phyloP scores from a whole-genome alignment of 2,329 filamentous ascomycete genomes.

The Exophiala alcalophila region DNA sequence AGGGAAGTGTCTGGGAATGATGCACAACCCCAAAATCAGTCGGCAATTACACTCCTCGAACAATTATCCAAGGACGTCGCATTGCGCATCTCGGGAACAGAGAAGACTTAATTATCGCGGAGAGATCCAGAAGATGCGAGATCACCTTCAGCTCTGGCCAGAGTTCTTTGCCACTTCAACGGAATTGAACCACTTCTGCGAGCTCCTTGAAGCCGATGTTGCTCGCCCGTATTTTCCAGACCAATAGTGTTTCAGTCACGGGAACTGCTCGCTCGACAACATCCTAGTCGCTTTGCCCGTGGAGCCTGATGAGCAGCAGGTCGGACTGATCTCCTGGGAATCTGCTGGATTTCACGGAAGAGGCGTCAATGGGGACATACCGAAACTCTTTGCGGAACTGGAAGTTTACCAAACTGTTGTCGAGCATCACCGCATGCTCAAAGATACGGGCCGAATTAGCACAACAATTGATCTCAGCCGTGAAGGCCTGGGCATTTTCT shows the following conservation, averaged over 20 bases:
- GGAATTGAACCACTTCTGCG: conserved; percentile 2
- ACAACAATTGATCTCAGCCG: too few species aligned
- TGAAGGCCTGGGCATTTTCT: too few species aligned
- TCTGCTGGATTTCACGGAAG: conserved; percentile 7
- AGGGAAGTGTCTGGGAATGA: conserved; percentile 7
- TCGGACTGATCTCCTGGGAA: conserved; percentile 10
- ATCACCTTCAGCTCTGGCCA: background rate
- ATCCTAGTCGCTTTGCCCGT: conserved; percentile 4
- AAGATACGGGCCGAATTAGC: too few species aligned
- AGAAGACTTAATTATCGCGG: background rate
- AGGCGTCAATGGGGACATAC: conserved; percentile 10
- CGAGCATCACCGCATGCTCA: conserved; percentile 3
- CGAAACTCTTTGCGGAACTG: conserved; percentile 9
- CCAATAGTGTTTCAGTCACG: conserved; percentile 14
- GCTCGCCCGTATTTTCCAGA: background rate
- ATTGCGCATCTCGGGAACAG: background rate
- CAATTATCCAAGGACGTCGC: background rate
- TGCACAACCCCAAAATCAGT: conserved; percentile 3
- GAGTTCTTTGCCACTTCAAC: background rate
- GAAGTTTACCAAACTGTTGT: conserved; percentile 6
- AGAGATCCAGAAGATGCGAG: background rate
- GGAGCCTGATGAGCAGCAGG: background rate
- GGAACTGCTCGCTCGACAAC: conserved; percentile 7
- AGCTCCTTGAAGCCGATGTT: conserved; percentile 1
- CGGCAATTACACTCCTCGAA: background rate